Conservation (phyloP, 139 green algal genomes). For the Desmodesmus armatus region DNA sequence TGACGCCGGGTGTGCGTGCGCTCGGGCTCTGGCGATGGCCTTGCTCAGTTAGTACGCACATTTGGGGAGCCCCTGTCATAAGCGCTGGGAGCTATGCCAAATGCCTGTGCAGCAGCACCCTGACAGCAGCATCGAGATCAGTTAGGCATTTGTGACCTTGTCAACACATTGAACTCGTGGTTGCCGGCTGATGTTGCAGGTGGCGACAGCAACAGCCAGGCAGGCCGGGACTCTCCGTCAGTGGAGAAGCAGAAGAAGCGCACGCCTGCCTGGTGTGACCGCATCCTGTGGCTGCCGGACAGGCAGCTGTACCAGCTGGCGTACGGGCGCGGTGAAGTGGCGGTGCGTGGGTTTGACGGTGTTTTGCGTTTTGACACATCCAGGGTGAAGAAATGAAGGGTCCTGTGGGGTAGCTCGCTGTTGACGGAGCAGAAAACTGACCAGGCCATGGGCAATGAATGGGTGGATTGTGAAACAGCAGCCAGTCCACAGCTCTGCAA, state of each 20-base stretch:
- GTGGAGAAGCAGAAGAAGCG: conserved; percentile 75
- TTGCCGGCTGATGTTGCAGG: not conserved
- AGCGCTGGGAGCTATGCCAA: too few relatives aligned
- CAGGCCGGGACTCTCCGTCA: not conserved
- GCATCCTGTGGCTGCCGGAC: conserved; percentile 73
- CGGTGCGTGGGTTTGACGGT: conserved; percentile 23
- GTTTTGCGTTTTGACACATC: too few relatives aligned
- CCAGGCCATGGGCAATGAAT: too few relatives aligned
- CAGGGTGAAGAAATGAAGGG: not conserved
- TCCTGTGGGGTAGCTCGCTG: not conserved
- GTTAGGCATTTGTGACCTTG: not conserved
- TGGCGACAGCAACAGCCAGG: not conserved
- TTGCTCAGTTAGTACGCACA: too few relatives aligned
- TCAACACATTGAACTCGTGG: not conserved
- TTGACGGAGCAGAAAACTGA: not conserved
- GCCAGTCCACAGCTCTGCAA: too few relatives aligned
- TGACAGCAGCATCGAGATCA: too few relatives aligned
- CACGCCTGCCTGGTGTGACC: conserved; percentile 86
- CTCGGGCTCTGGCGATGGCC: too few relatives aligned
- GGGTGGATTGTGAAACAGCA: too few relatives aligned
- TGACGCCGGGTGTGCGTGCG: too few relatives aligned
- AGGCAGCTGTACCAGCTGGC: conserved; percentile 63
- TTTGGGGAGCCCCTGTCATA: too few relatives aligned
- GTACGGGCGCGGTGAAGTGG: conserved; percentile 66
- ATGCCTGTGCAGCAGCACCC: too few relatives aligned